Conservation (phyloP, 2,329 filamentous ascomycete species). For the Xylariaceae sp. region DNA sequence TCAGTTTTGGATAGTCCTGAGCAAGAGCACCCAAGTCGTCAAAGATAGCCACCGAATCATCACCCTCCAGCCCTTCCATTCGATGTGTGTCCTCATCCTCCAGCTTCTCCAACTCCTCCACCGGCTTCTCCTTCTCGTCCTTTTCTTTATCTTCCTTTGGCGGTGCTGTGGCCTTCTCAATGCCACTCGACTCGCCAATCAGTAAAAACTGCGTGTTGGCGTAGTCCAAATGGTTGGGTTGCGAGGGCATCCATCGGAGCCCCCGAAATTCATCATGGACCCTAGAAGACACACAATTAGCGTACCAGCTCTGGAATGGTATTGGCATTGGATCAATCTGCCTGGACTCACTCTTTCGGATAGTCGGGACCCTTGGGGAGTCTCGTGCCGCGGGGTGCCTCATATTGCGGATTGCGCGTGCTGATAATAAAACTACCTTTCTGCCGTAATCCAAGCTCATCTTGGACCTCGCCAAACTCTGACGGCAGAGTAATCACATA, state of each 20-base stretch:
- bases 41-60: constrained; percentile 44
- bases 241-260: constrained; percentile 67
- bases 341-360: constrained; percentile 55
- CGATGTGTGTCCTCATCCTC: constrained; percentile 69
- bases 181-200: constrained; percentile 61
- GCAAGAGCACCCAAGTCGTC: constrained; percentile 42
- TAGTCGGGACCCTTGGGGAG: constrained; percentile 64
- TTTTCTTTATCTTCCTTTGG: constrained; percentile 53
- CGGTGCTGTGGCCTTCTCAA: constrained; percentile 51
- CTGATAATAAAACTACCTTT: constrained; percentile 74
- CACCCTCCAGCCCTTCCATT: constrained; percentile 46
- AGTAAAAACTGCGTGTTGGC: constrained; percentile 71
- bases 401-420: constrained; percentile 70
- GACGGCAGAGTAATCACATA: constrained; percentile 74
- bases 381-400: constrained; percentile 57
- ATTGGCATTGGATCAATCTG: no score
- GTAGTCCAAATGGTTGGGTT: constrained; percentile 70
- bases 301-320: not conserved
- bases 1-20: constrained; percentile 59
- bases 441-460: constrained; percentile 63
- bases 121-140: constrained; percentile 55
- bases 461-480: constrained; percentile 64
- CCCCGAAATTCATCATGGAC: constrained; percentile 66
- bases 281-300: constrained; percentile 33
- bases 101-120: constrained; percentile 67